phyloP scores from a whole-genome alignment of 1,284 basidiomycete species.

The Inonotus hispidus region DNA sequence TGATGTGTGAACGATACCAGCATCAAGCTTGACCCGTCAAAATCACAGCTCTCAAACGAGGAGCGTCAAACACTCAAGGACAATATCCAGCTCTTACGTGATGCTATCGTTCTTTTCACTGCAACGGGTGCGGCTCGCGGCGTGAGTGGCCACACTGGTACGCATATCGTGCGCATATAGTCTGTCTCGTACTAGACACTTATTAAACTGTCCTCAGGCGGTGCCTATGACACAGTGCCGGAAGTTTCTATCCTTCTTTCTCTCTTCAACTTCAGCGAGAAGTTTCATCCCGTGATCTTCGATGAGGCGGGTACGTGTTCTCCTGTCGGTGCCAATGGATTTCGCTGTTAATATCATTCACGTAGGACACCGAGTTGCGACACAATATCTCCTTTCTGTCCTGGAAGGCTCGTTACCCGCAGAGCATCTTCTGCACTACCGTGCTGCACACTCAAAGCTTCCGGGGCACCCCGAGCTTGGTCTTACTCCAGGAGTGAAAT shows the following conservation, averaged over 20 bases:
- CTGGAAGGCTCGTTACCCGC: constrained; percentile 66
- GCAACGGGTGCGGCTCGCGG: constrained; percentile 76
- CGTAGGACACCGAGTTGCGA: constrained; percentile 80
- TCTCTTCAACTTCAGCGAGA: constrained; percentile 61
- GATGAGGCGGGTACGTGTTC: constrained; percentile 64
- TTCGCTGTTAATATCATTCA: background rate
- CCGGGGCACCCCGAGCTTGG: constrained; percentile 84
- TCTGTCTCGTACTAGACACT: background rate
- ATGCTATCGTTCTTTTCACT: constrained; percentile 79
- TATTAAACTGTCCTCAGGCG: constrained; percentile 38
- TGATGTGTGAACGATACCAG: constrained; percentile 32
- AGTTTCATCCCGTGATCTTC: constrained; percentile 61
- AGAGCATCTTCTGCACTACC: constrained; percentile 77
- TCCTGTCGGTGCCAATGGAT: background rate
- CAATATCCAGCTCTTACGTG: constrained; percentile 76
- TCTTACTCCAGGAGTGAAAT: constrained; percentile 80
- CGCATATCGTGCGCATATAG: constrained; percentile 13
- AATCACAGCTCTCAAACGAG: constrained; percentile 52
- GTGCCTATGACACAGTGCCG: constrained; percentile 81
- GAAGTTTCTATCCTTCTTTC: constrained; percentile 73
- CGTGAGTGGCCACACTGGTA: constrained; percentile 78
- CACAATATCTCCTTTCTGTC: constrained; percentile 76
- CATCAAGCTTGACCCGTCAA: constrained; percentile 63
- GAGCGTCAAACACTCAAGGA: constrained; percentile 52
- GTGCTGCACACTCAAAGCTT: constrained; percentile 77